phyloP scores from a whole-genome alignment of 495 filamentous ascomycete genomes.

The Trichoderma reesei region DNA sequence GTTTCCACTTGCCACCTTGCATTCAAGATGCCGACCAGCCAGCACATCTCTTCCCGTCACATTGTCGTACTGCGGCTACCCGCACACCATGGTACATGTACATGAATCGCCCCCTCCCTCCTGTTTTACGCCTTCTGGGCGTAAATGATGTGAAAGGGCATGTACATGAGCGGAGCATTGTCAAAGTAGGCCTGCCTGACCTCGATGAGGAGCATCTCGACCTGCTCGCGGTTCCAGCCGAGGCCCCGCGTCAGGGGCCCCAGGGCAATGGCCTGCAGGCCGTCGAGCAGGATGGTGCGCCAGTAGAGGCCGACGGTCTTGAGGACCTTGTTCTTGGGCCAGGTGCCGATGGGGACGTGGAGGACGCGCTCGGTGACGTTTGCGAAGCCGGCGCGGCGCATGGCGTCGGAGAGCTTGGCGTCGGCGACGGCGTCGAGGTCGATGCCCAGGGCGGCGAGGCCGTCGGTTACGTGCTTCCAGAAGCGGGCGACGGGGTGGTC shows the following conservation, averaged over 20 bases:
- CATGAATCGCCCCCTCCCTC: too few species aligned
- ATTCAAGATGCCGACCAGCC: too few species aligned
- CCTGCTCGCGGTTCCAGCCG: slow-evolving; percentile 35
- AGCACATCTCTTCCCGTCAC: too few species aligned
- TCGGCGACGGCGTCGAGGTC: slow-evolving; percentile 41
- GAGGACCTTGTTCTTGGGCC: slow-evolving; percentile 52
- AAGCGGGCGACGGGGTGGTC: slow-evolving; percentile 43
- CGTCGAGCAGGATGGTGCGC: slow-evolving; percentile 48
- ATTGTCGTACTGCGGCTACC: too few species aligned
- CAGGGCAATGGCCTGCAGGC: slow-evolving; percentile 52
- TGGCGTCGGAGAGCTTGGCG: slow-evolving; percentile 36
- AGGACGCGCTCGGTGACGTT: slow-evolving; percentile 49
- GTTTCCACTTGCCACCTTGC: too few species aligned
- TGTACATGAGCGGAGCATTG: slow-evolving; percentile 32
- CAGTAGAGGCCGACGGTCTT: slow-evolving; percentile 53
- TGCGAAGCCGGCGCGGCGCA: slow-evolving; percentile 47
- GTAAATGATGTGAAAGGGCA: slow-evolving; percentile 42
- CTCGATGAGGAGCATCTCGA: slow-evolving; percentile 36
- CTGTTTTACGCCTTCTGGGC: slow-evolving; percentile 31
- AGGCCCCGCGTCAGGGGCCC: slow-evolving; percentile 51
- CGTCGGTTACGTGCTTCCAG: slow-evolving; percentile 35
- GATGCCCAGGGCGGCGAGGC: slow-evolving; percentile 35
- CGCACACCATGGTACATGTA: too few species aligned
- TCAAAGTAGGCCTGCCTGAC: slow-evolving; percentile 39
- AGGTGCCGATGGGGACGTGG: slow-evolving; percentile 57